phyloP scores from a whole-genome alignment of 176 grass and related monocot genomes.

The Avena eriantha region DNA sequence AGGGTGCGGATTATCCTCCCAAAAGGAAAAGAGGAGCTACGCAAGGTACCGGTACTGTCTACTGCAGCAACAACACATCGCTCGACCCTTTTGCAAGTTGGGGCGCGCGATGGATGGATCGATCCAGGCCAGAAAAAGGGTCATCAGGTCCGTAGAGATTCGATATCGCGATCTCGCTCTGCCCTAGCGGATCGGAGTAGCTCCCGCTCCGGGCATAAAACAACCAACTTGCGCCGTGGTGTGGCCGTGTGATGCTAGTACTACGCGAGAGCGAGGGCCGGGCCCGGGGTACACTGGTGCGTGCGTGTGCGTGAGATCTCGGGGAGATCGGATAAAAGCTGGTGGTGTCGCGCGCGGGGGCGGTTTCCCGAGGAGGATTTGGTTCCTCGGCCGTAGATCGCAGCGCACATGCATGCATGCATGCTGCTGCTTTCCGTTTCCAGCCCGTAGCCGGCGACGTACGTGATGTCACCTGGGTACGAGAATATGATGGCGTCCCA shows the following conservation, averaged over 20 bases:
- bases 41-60: slow-evolving; percentile 25
- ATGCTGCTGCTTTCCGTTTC: background rate
- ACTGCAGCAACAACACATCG: background rate
- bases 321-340: slow-evolving; percentile 45
- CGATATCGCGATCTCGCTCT: slow-evolving; percentile 37
- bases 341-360: background rate
- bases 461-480: slow-evolving; percentile 33
- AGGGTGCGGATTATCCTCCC: background rate
- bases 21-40: slow-evolving; percentile 26
- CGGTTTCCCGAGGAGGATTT: slow-evolving; percentile 38
- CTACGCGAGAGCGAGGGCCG: too few species aligned
- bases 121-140: background rate
- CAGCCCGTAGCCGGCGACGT: background rate
- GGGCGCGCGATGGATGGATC: background rate
- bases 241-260: too few species aligned
- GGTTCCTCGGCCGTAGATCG: slow-evolving; percentile 44
- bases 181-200: too few species aligned
- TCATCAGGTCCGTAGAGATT: slow-evolving; percentile 33
- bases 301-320: slow-evolving; percentile 34
- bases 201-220: background rate
- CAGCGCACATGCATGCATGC: slow-evolving; percentile 42
- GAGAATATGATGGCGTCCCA: background rate
- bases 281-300: background rate
- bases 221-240: background rate
- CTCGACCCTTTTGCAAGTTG: slow-evolving; percentile 34